Evolutionary conservation across 192 early-diverging fungal genomes (phyloP).

Genomic region (Phlyctochytrium planicorne): DNA sequence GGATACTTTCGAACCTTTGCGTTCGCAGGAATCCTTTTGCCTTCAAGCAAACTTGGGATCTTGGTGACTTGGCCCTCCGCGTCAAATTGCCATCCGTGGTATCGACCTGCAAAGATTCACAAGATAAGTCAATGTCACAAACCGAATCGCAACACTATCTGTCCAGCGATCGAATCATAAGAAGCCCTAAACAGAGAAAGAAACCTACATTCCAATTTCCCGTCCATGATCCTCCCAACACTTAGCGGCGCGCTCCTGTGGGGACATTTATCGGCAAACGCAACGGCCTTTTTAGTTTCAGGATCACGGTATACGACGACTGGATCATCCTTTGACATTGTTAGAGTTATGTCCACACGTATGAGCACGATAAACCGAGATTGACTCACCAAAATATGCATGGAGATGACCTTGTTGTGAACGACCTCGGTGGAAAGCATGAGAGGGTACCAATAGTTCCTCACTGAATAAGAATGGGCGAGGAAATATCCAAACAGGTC

Average conservation of each 20-base stretch:
- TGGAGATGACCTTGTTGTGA: neutral
- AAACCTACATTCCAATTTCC: slow-evolving; percentile 43
- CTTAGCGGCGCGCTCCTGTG: slow-evolving; percentile 45
- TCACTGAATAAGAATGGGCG: neutral
- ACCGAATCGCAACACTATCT: no score
- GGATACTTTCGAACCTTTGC: slow-evolving; percentile 38
- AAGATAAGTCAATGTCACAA: no score
- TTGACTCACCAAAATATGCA: neutral
- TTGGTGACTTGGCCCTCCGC: slow-evolving; percentile 32
- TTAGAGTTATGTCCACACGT: neutral
- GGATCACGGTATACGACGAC: slow-evolving; percentile 44
- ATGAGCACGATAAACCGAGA: neutral
- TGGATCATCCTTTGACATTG: slow-evolving; percentile 28
- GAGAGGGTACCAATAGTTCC: slow-evolving; percentile 34
- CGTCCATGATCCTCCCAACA: slow-evolving; percentile 34
- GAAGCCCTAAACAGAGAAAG: no score
- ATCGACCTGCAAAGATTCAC: no score
- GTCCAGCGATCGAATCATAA: no score
- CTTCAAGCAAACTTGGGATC: slow-evolving; percentile 29
- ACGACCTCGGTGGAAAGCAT: slow-evolving; percentile 11
- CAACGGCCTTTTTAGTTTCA: slow-evolving; percentile 11
- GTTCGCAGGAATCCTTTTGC: slow-evolving; percentile 30
- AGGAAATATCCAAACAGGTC: no score
- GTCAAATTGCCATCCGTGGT: slow-evolving; percentile 51
- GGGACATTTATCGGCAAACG: slow-evolving; percentile 41